These are phyloP conservation scores for Ascochyta rabiei DNA, from an alignment of 2,329 filamentous ascomycete genomes.

Conservation along the genomic window DNA sequence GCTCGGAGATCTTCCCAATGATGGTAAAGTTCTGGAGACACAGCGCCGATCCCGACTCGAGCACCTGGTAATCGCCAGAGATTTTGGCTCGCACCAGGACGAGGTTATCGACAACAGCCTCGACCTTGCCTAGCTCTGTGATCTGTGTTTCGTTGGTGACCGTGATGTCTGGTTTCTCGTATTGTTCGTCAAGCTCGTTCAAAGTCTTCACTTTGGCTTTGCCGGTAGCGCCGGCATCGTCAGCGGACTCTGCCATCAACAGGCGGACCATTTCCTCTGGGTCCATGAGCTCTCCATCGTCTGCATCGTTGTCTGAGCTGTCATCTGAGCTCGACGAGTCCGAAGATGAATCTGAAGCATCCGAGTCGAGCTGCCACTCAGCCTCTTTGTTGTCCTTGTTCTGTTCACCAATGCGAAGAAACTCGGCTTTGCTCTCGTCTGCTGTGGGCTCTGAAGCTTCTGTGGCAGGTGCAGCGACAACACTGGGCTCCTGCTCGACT, in stretches of 20 bases:
- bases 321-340: constrained; percentile 57
- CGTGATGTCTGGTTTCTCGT: constrained; percentile 73
- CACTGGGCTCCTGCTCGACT: constrained; percentile 15
- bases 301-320: constrained; percentile 65
- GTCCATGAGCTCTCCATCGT: constrained; percentile 69
- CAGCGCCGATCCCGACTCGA: constrained; percentile 83
- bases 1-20: constrained; percentile 82
- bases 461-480: constrained; percentile 14
- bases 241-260: constrained; percentile 82
- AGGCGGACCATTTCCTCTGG: constrained; percentile 84
- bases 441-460: constrained; percentile 17
- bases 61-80: constrained; percentile 80
- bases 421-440: constrained; percentile 47
- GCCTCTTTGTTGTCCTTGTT: constrained; percentile 62
- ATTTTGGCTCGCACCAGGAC: constrained; percentile 79
- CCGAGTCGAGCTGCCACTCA: constrained; percentile 78
- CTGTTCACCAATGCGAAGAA: constrained; percentile 52
- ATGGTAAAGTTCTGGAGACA: constrained; percentile 77
- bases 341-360: constrained; percentile 64
- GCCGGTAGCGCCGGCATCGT: constrained; percentile 74
- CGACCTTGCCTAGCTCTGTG: constrained; percentile 74
- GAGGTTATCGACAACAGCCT: constrained; percentile 78
- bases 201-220: constrained; percentile 72
- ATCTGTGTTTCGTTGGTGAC: constrained; percentile 80
- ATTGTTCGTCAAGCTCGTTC: constrained; percentile 70